A percentile compares a stretch with the other conserved stretches of the same genome.
Evolutionary conservation across 2,329 filamentous ascomycete species (phyloP).

Genomic region (Aulographum hederae): DNA sequence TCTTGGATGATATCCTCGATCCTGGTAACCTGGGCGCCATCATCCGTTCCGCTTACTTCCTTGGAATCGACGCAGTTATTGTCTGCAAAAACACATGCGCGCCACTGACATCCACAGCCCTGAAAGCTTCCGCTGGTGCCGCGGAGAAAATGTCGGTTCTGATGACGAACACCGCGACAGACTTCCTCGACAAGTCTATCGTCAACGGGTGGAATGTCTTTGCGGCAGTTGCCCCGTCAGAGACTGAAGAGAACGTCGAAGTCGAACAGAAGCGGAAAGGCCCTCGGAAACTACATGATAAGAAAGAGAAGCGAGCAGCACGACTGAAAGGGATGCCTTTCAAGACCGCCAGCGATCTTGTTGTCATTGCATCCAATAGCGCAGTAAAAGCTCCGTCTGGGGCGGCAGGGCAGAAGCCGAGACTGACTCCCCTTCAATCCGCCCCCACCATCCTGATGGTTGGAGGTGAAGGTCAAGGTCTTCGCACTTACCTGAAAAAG

Average conservation of each 20-base stretch:
- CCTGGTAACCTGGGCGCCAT: constrained; percentile 84
- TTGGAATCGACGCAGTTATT: constrained; percentile 72
- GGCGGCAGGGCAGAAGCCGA: background rate
- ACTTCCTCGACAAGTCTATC: constrained; percentile 52
- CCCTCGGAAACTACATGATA: background rate
- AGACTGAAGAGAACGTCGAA: no score
- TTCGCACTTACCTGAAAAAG: constrained; percentile 17
- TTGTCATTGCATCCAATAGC: background rate
- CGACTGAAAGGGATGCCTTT: background rate
- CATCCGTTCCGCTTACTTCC: constrained; percentile 70
- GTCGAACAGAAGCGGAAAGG: background rate
- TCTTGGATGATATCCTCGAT: constrained; percentile 51
- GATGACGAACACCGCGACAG: constrained; percentile 43
- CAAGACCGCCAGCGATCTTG: background rate
- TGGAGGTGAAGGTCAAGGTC: constrained; percentile 62
- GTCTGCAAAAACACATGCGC: constrained; percentile 53
- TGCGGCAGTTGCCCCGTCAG: constrained; percentile 36
- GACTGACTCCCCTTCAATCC: background rate
- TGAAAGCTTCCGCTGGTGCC: constrained; percentile 80
- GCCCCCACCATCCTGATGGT: constrained; percentile 3
- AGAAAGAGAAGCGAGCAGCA: background rate
- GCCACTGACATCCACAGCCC: constrained; percentile 53
- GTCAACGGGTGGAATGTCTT: constrained; percentile 67
- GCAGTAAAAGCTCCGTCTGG: background rate
- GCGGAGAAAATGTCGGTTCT: constrained; percentile 65